Conservation (phyloP, 257 asterid species). For the Nicotiana otophora region DNA sequence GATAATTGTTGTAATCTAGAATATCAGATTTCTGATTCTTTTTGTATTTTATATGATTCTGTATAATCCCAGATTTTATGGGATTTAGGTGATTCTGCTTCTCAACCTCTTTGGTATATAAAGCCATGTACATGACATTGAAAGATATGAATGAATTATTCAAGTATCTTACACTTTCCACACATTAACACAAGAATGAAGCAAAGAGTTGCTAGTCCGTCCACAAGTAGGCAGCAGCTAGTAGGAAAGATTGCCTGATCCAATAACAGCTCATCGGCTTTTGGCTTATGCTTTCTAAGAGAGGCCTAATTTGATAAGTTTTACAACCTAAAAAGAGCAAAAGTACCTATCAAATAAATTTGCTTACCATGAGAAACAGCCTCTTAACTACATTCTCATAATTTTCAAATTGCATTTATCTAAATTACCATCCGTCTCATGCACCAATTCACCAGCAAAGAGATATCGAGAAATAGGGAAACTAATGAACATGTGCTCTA, state of each 20-base stretch:
- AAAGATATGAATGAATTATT: no score
- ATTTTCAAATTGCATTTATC: not conserved
- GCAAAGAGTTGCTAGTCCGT: not conserved
- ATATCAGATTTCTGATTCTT: no score
- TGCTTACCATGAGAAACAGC: not conserved
- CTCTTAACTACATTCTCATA: not conserved
- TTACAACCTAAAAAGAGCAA: not conserved
- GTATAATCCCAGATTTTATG: no score
- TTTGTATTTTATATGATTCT: no score
- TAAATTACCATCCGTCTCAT: not conserved
- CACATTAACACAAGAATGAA: constrained; percentile 3
- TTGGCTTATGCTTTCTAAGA: not conserved
- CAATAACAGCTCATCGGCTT: not conserved
- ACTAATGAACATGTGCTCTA: not conserved
- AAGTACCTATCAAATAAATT: not conserved
- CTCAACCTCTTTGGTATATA: no score
- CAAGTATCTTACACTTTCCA: not conserved
- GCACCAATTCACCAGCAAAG: constrained; percentile 8
- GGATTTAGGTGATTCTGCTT: no score
- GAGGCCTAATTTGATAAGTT: constrained; percentile 1
- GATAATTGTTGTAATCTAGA: no score
- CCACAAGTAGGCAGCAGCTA: not conserved
- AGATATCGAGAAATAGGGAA: not conserved
- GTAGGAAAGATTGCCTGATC: not conserved
- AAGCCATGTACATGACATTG: no score